These are phyloP conservation scores for Talaromyces borbonicus DNA, from an alignment of 495 filamentous ascomycete genomes.

Conservation along the genomic window DNA sequence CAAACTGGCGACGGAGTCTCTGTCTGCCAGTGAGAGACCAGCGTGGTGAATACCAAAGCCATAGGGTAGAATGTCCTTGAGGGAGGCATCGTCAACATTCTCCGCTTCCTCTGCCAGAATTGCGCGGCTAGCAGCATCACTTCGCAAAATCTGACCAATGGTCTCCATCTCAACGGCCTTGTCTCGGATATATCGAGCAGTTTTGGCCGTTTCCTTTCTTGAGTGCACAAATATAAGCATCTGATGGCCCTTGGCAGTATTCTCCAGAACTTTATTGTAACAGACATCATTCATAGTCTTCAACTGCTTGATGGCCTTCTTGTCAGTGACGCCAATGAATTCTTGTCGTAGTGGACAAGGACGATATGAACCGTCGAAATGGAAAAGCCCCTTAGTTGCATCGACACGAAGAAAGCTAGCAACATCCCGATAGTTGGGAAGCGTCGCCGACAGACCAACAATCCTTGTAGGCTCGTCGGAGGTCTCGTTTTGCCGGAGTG, in stretches of 20 bases:
- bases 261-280: conserved; percentile 94
- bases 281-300: conserved; percentile 99
- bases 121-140: conserved; percentile 85
- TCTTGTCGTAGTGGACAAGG: conserved; percentile 93
- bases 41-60: conserved; percentile 98
- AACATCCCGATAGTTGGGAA: conserved; percentile 96
- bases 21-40: conserved; percentile 86
- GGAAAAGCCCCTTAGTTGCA: conserved; percentile 74
- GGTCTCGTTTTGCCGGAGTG: conserved; percentile 85
- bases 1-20: conserved; percentile 88
- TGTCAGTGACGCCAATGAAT: conserved; percentile 95
- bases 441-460: conserved; percentile 85
- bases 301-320: conserved; percentile 97
- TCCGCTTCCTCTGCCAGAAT: conserved; percentile 79
- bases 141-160: conserved; percentile 89
- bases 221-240: conserved; percentile 99
- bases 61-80: conserved; percentile 93
- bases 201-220: conserved; percentile 95
- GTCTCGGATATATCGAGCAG: conserved; percentile 88
- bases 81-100: conserved; percentile 68
- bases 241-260: conserved; percentile 42
- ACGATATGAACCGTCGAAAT: conserved; percentile 90
- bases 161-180: conserved; percentile 94
- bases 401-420: conserved; percentile 93
- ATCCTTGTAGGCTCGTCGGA: conserved; percentile 86